Evolutionary conservation across 371 early-diverging fungal species (phyloP), one percentile per base, ranked within the genome.

Genomic region (Cokeromyces recurvatus): DNA sequence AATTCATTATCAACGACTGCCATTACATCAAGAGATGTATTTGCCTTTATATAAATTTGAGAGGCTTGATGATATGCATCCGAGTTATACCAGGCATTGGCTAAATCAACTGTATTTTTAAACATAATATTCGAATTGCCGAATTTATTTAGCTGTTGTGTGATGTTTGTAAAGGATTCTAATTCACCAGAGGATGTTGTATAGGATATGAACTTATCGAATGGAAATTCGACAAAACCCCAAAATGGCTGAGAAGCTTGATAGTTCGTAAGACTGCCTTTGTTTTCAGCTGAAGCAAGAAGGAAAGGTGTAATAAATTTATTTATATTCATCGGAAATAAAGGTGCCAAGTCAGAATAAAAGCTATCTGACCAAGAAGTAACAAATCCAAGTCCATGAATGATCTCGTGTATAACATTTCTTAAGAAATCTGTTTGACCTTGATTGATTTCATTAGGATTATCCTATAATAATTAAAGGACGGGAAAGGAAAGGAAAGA

Each of bases 341-440:
- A 34, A 14, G 51, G 57, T 12, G 48, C 23, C 17, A 74, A 53
- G 6, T 46, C 38, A 9, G 31, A 4, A 36, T 64, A 68, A 5
- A 65, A 38, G 3, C 48, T 52, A 24, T 61, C 55, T 16, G 47
- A 62, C 86, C 84, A 86, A 10, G 74, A 59, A 6, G 68, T 75
- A 12, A 82, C 53, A 46, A 86, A 81, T 1, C 86, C 86, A n/a
- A 86, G 69, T 0, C 86, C 86, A 47, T 86, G 86, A 2, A 80
- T 50, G 8, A 80, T 32, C 51, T 86, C 86, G 42, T 86, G 86
- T 14, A 84, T 17, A 0, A 71, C 72, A 10, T 71, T 74, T 38
- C 74, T 69, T 22, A 78, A 57, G 37, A 85, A 62, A 54, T 84
- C 83, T 0, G 32, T 41, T 40, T 50, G 37, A 10, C 17, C 23